phyloP scores from a whole-genome alignment of 805 yeast genomes.

The Starmerella apis region DNA sequence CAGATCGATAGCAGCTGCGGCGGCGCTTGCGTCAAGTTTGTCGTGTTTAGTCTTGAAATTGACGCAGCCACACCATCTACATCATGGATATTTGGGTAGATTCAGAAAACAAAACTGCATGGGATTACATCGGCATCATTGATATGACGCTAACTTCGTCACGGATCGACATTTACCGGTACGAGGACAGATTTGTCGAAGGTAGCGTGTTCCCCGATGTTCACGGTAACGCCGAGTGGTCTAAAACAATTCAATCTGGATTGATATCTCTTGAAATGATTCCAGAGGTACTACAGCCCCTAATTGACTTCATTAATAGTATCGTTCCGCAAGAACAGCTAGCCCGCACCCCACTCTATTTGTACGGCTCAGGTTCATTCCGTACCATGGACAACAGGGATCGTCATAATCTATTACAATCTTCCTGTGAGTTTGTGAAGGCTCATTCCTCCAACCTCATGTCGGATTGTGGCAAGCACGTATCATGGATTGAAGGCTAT shows the following conservation, averaged over 20 bases:
- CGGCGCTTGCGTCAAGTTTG: background rate
- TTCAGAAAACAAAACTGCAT: constrained; percentile 9
- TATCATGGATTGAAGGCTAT: constrained; percentile 54
- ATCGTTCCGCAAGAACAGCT: constrained; percentile 54
- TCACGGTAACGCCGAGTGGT: constrained; percentile 42
- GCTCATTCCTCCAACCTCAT: constrained; percentile 42
- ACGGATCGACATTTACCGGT: constrained; percentile 64
- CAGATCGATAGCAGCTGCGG: no score
- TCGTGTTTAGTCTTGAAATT: background rate
- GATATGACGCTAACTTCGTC: constrained; percentile 95
- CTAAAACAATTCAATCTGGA: constrained; percentile 38
- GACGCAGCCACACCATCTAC: background rate
- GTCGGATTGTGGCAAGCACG: constrained; percentile 53
- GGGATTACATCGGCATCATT: constrained; percentile 64
- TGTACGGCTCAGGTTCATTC: constrained; percentile 66
- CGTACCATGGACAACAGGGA: constrained; percentile 42
- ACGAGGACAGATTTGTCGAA: constrained; percentile 14
- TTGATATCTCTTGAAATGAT: constrained; percentile 39
- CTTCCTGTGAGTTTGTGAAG: constrained; percentile 43
- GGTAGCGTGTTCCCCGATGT: constrained; percentile 20
- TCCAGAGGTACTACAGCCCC: constrained; percentile 40
- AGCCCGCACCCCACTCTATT: constrained; percentile 51
- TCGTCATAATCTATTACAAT: constrained; percentile 38
- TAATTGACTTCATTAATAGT: constrained; percentile 41
- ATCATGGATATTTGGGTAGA: constrained; percentile 17